Percentiles rank a stretch among this genome's conserved stretches.
Conservation (phyloP, 2,329 filamentous ascomycete species). For the Thermothelomyces thermophilus region DNA sequence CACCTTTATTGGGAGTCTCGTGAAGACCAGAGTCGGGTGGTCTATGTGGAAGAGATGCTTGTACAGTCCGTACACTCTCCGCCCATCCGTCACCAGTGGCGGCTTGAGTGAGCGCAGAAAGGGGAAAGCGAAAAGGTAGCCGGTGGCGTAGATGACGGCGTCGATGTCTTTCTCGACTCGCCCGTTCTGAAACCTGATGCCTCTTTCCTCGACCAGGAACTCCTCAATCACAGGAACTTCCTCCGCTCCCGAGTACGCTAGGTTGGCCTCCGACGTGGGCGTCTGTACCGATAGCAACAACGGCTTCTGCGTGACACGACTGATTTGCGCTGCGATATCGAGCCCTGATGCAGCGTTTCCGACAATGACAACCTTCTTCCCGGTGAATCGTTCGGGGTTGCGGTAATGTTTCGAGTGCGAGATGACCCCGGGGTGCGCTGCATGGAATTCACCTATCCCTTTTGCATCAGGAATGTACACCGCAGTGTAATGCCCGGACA, state of each 20-base stretch:
- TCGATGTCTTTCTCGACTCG: conserved; percentile 62
- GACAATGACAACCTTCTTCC: conserved; percentile 73
- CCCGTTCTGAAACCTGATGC: conserved; percentile 59
- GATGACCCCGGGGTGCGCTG: conserved; percentile 52
- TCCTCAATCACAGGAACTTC: conserved; percentile 54
- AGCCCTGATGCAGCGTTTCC: conserved; percentile 79
- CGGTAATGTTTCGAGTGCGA: conserved; percentile 78
- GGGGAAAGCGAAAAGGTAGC: conserved; percentile 79
- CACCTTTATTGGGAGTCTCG: conserved; percentile 70
- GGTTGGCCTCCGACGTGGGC: conserved; percentile 39
- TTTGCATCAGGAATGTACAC: conserved; percentile 59
- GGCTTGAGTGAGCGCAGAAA: conserved; percentile 50
- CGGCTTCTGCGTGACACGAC: conserved; percentile 48
- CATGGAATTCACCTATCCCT: conserved; percentile 54
- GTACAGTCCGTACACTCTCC: conserved; percentile 65
- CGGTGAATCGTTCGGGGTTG: conserved; percentile 51
- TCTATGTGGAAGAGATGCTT: conserved; percentile 71
- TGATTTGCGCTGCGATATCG: conserved; percentile 76
- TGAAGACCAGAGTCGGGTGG: conserved; percentile 72
- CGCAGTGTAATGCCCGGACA: conserved; percentile 68
- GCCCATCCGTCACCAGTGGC: conserved; percentile 60
- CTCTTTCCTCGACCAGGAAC: conserved; percentile 47
- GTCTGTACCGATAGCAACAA: conserved; percentile 59
- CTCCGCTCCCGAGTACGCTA: conserved; percentile 40
- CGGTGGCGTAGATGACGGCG: conserved; percentile 77